Evolutionary conservation across 75 land plant genomes (phyloP), one percentile per base, ranked within the genome.

Genomic region (Selaginella tamariscina): DNA sequence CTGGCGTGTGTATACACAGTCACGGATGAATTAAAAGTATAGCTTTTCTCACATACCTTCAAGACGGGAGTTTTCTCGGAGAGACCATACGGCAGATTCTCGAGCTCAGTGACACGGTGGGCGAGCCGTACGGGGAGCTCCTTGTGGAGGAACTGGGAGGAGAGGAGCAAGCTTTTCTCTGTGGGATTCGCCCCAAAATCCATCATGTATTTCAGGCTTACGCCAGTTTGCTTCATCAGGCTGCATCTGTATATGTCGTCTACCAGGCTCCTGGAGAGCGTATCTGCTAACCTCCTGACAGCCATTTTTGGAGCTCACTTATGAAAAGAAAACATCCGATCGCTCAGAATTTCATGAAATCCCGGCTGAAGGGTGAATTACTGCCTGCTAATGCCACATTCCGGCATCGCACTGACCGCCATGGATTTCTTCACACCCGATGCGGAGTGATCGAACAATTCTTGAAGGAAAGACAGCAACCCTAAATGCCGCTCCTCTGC

Each of bases 51-150:
- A n/a, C 49, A 15, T 65, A 88, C 97, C 94, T 84, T 83, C 27
- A 92, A 64, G 30, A 92, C 85, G 27, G 87, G 89, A 31, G 86
- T 79, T 64, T 92, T 88, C 1, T 77, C 30, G 30, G 97, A 86
- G 0, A 92, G 70, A n/a, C 97, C 94, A 70, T 82, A 83, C n/a
- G 97, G 97, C 1, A 92, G 74, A 56, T 33, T 80, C 74, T 92
- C 87, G 20, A 92, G 85, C 77, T 92, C 97, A 9, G 80, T 74
- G 32, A 84, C 97, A 1, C 97, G 68, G 56, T 91, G 77, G 0
- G 97, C 97, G n/a, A 92, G 87, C 70, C 97, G 69, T 29, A 92
- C 78, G 24, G 97, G 84, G 20, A 92, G 82, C 78, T 92, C 97
- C 78, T 84, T 92, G 75, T 92, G 97, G 18, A 92, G 81, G 59